Conservation (phyloP, 2,329 filamentous ascomycete species). For the Aureobasidium subglaciale region DNA sequence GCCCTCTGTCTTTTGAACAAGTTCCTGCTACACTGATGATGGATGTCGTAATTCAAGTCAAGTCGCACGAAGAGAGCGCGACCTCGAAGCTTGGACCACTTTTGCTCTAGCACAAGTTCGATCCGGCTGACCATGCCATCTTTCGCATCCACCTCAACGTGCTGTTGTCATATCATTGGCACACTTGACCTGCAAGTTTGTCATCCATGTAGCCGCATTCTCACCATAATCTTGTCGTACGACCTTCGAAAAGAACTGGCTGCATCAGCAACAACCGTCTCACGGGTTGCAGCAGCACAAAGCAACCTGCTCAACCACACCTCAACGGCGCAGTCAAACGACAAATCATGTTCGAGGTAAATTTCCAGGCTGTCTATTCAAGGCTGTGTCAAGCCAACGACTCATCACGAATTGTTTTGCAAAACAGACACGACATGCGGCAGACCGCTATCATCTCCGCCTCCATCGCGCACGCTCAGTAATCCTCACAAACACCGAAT, state of each 20-base stretch:
- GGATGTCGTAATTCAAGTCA: too few relatives aligned
- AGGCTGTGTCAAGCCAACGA: too few relatives aligned
- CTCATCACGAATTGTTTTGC: neutral
- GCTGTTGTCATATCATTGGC: neutral
- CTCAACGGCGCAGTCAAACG: neutral
- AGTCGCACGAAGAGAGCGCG: too few relatives aligned
- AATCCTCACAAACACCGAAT: constrained; percentile 71
- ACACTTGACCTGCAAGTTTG: neutral
- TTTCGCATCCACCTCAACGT: neutral
- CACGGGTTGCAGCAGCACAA: neutral
- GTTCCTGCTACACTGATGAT: too few relatives aligned
- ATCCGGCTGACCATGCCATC: neutral
- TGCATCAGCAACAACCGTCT: neutral
- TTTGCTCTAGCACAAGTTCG: too few relatives aligned
- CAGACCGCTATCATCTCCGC: constrained; percentile 69
- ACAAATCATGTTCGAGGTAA: constrained; percentile 14
- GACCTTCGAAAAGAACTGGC: neutral
- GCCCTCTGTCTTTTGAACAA: too few relatives aligned
- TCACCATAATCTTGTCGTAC: neutral
- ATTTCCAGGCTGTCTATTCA: neutral
- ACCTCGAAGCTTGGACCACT: too few relatives aligned
- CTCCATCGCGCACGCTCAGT: constrained; percentile 79
- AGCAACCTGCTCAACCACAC: neutral
- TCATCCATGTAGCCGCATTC: neutral
- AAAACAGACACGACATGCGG: constrained; percentile 49